Evolutionary conservation across 305 asterid genomes (phyloP).

Genomic region (Rubia tinctorum): DNA sequence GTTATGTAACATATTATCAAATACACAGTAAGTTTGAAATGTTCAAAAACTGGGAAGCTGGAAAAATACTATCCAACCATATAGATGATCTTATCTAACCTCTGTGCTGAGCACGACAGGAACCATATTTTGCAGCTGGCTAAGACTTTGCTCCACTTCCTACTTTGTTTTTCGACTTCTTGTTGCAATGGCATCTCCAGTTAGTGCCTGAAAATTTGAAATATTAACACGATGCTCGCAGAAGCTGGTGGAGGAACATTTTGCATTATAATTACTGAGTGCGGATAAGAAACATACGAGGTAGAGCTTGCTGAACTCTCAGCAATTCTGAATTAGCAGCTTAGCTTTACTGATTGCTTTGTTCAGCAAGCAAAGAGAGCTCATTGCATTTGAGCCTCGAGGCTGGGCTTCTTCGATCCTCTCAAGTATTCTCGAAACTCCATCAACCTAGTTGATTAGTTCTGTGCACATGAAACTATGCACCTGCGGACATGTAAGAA

Average conservation of each 20-base stretch:
- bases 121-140: slow-evolving; percentile 39
- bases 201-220: no score
- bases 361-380: slow-evolving; percentile 65
- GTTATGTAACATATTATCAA: no score
- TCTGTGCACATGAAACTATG: slow-evolving; percentile 71
- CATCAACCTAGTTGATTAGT: slow-evolving; percentile 38
- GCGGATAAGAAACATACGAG: slow-evolving; percentile 44
- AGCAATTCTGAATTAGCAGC: slow-evolving; percentile 55
- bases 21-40: not conserved
- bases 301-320: slow-evolving; percentile 88
- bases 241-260: not conserved
- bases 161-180: slow-evolving; percentile 34
- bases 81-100: slow-evolving; percentile 27
- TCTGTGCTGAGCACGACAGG: slow-evolving; percentile 42
- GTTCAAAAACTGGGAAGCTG: slow-evolving; percentile 4
- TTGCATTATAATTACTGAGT: not conserved
- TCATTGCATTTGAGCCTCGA: slow-evolving; percentile 78
- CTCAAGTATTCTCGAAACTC: slow-evolving; percentile 45
- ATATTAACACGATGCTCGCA: not conserved
- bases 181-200: slow-evolving; percentile 38
- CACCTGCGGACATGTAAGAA: slow-evolving; percentile 46
- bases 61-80: not conserved
- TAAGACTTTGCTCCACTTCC: slow-evolving; percentile 38
- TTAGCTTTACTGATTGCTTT: slow-evolving; percentile 59
- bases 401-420: slow-evolving; percentile 83